Percentiles rank a stretch among this genome's conserved stretches.
Conservation (phyloP, 1,284 basidiomycete species). For the Abortiporus biennis region DNA sequence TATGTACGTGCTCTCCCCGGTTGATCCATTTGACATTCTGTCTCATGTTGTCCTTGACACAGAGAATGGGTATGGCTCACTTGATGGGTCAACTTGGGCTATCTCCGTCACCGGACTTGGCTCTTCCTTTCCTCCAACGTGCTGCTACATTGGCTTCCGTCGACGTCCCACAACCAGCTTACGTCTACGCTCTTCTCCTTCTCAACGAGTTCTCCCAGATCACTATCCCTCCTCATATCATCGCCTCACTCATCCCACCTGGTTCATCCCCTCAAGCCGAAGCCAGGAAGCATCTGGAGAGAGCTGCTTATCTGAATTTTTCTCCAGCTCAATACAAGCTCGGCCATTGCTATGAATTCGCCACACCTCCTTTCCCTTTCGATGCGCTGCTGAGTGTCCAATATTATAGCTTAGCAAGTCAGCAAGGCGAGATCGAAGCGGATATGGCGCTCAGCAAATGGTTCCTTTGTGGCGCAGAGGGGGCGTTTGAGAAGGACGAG, state of each 20-base stretch:
- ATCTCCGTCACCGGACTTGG: slow-evolving; percentile 45
- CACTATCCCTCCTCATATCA: slow-evolving; percentile 45
- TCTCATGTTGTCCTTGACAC: too few relatives aligned
- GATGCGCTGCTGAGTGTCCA: slow-evolving; percentile 89
- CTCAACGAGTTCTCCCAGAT: slow-evolving; percentile 71
- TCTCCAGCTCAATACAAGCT: slow-evolving; percentile 91
- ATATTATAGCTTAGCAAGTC: slow-evolving; percentile 84
- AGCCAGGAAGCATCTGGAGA: slow-evolving; percentile 61
- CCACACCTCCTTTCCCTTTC: slow-evolving; percentile 79
- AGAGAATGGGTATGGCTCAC: slow-evolving; percentile 90
- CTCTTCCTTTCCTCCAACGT: slow-evolving; percentile 68
- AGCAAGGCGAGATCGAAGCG: slow-evolving; percentile 85
- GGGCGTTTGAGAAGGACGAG: slow-evolving; percentile 87
- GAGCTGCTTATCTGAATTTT: slow-evolving; percentile 83
- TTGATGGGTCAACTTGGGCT: slow-evolving; percentile 83
- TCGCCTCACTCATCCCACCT: slow-evolving; percentile 45
- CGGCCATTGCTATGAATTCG: slow-evolving; percentile 90
- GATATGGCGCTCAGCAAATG: slow-evolving; percentile 96
- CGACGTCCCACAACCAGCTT: slow-evolving; percentile 80
- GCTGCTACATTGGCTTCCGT: slow-evolving; percentile 77
- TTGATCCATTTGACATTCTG: slow-evolving; percentile 1
- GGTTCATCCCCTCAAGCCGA: slow-evolving; percentile 34
- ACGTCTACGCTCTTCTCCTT: slow-evolving; percentile 80
- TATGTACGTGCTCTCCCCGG: slow-evolving; percentile 51
- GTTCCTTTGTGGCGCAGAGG: slow-evolving; percentile 87